These are phyloP conservation scores for Microcera coccophila DNA, from an alignment of 2,329 filamentous ascomycete genomes.

Conservation along the genomic window DNA sequence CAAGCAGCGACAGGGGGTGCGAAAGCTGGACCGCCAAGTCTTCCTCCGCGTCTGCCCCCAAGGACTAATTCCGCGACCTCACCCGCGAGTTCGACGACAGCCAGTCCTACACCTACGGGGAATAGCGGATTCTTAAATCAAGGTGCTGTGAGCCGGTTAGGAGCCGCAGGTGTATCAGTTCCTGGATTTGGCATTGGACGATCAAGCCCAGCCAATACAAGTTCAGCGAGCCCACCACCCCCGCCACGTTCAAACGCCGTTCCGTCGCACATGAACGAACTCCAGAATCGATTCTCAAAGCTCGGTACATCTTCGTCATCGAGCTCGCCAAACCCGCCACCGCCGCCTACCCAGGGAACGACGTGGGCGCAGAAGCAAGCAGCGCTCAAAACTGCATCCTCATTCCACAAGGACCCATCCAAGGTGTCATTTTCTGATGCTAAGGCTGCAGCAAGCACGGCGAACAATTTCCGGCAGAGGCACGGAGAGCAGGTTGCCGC, in stretches of 20 bases:
- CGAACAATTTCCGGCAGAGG: conserved; percentile 65
- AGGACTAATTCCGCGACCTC: conserved; percentile 37
- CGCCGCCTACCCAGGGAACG: conserved; percentile 46
- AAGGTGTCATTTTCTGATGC: conserved; percentile 59
- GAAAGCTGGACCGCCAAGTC: conserved; percentile 46
- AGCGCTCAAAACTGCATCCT: conserved; percentile 57
- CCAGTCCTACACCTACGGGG: conserved; percentile 19
- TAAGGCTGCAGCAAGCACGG: conserved; percentile 54
- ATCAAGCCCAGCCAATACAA: conserved; percentile 27
- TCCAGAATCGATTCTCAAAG: conserved; percentile 64
- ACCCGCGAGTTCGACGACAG: conserved; percentile 21
- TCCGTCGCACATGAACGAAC: conserved; percentile 54
- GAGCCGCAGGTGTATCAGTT: conserved; percentile 72
- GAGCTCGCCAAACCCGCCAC: conserved; percentile 10
- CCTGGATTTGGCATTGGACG: conserved; percentile 70
- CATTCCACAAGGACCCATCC: conserved; percentile 58
- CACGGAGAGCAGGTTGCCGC: conserved; percentile 65
- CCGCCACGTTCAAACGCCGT: conserved; percentile 23
- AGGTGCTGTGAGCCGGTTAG: conserved; percentile 62
- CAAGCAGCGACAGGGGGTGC: conserved; percentile 28
- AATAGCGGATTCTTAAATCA: conserved; percentile 41
- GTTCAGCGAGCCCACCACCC: conserved; percentile 26
- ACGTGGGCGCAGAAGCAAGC: conserved; percentile 63
- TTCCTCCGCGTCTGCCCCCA: conserved; percentile 65
- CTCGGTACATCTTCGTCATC: conserved; percentile 38